phyloP scores from a whole-genome alignment of 78 protist species.

The Emiliania huxleyi region DNA sequence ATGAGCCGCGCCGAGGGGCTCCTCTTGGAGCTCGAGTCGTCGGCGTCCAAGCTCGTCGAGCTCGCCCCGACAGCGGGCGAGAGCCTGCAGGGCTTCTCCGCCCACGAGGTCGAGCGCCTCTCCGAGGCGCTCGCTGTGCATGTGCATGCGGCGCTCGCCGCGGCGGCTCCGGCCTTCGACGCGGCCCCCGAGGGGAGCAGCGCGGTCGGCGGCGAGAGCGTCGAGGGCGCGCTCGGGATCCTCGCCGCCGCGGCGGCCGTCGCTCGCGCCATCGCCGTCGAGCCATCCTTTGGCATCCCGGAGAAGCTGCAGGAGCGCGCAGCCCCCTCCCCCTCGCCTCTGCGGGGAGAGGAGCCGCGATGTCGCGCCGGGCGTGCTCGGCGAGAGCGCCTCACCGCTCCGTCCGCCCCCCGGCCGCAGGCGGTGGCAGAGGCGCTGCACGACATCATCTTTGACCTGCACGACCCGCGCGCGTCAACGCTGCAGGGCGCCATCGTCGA shows the following conservation, averaged over 20 bases:
- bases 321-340: too few species aligned
- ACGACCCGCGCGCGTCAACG: not conserved
- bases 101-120: not conserved
- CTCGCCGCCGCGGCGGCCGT: not conserved
- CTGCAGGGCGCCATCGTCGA: conserved; percentile 33
- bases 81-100: too few species aligned
- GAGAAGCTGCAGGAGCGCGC: not conserved
- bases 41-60: too few species aligned
- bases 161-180: not conserved
- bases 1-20: too few species aligned
- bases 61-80: too few species aligned
- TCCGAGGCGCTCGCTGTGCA: not conserved
- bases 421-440: not conserved
- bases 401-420: too few species aligned
- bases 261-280: not conserved
- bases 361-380: too few species aligned
- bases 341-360: too few species aligned
- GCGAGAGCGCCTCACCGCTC: too few species aligned
- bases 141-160: not conserved
- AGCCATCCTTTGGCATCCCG: not conserved
- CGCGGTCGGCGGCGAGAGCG: not conserved
- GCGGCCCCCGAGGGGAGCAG: not conserved
- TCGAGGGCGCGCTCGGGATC: not conserved
- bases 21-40: too few species aligned
- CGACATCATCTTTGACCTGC: not conserved